A percentile compares a stretch with the other conserved stretches of the same genome.
Conservation (phyloP, 495 filamentous ascomycete genomes). For the Niebla homalea region DNA sequence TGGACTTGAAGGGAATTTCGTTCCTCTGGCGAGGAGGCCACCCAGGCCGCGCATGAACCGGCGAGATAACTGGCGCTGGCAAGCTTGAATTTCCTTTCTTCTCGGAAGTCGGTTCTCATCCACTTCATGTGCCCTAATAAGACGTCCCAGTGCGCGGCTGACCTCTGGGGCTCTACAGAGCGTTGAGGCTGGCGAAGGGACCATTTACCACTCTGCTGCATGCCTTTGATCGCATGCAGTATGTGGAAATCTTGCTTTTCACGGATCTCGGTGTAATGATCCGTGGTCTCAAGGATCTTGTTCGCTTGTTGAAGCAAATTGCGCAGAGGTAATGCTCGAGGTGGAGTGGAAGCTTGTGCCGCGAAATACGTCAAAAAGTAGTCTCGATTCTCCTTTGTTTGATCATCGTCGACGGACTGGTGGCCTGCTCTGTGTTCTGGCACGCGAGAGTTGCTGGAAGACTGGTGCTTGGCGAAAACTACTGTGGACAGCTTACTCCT, state of each 20-base stretch:
- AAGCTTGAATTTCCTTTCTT: constrained; percentile 89
- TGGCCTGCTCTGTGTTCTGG: constrained; percentile 18
- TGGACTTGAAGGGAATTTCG: constrained; percentile 38
- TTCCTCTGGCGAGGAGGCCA: constrained; percentile 46
- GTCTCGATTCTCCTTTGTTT: constrained; percentile 43
- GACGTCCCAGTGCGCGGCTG: constrained; percentile 68
- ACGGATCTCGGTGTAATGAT: constrained; percentile 60
- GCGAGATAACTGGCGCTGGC: constrained; percentile 65
- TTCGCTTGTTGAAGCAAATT: constrained; percentile 59
- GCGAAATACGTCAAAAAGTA: constrained; percentile 73
- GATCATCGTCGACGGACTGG: constrained; percentile 28
- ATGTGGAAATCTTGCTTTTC: constrained; percentile 78
- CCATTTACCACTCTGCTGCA: constrained; percentile 83
- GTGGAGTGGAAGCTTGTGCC: constrained; percentile 50
- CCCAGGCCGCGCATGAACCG: constrained; percentile 68
- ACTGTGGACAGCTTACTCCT: constrained; percentile 61
- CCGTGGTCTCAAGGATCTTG: constrained; percentile 68
- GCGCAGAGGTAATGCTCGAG: constrained; percentile 46
- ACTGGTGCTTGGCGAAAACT: constrained; percentile 56
- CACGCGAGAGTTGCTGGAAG: constrained; percentile 16
- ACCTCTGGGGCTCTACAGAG: constrained; percentile 61
- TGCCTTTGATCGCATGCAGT: constrained; percentile 67
- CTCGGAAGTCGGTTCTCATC: constrained; percentile 91
- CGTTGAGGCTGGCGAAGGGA: constrained; percentile 76
- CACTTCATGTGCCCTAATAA: constrained; percentile 85